These are phyloP conservation scores for Metschnikowia peoriensis DNA, from an alignment of 805 yeast species.

Conservation along the genomic window DNA sequence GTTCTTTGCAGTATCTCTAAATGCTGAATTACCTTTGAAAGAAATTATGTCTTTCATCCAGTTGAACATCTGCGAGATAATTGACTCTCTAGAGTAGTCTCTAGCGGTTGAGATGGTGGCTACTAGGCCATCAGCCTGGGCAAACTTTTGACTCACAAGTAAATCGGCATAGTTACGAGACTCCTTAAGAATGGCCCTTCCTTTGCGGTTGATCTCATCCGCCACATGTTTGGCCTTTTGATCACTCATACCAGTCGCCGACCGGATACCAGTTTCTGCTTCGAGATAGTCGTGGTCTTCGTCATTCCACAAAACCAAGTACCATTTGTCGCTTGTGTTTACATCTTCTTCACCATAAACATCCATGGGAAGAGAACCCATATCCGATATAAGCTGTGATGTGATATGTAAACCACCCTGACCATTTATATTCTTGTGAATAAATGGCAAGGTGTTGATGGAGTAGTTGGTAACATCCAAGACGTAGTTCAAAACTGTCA, in stretches of 20 bases:
- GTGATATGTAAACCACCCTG: slow-evolving; percentile 24
- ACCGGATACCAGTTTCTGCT: slow-evolving; percentile 47
- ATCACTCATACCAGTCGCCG: slow-evolving; percentile 27
- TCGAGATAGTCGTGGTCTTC: slow-evolving; percentile 63
- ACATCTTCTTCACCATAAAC: slow-evolving; percentile 34
- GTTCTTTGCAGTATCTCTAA: slow-evolving; percentile 34
- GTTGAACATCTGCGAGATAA: slow-evolving; percentile 43
- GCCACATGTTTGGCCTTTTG: slow-evolving; percentile 38
- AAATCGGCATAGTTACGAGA: slow-evolving; percentile 23
- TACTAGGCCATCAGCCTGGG: slow-evolving; percentile 50
- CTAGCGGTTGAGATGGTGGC: slow-evolving; percentile 52
- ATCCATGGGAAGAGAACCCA: slow-evolving; percentile 29
- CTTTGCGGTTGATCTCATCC: slow-evolving; percentile 45
- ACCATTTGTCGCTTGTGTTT: slow-evolving; percentile 36
- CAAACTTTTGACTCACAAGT: slow-evolving; percentile 34
- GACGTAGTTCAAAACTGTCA: slow-evolving; percentile 39
- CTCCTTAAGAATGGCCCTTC: slow-evolving; percentile 48
- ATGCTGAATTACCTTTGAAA: slow-evolving; percentile 22
- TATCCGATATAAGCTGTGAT: slow-evolving; percentile 28
- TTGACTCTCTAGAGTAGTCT: slow-evolving; percentile 50
- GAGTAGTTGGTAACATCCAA: slow-evolving; percentile 42
- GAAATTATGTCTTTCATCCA: slow-evolving; percentile 49
- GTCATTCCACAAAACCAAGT: slow-evolving; percentile 72
- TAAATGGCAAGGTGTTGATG: slow-evolving; percentile 38
- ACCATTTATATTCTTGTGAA: slow-evolving; percentile 30